Conservation (phyloP, 257 asterid genomes). For the Capsicum chinense region DNA sequence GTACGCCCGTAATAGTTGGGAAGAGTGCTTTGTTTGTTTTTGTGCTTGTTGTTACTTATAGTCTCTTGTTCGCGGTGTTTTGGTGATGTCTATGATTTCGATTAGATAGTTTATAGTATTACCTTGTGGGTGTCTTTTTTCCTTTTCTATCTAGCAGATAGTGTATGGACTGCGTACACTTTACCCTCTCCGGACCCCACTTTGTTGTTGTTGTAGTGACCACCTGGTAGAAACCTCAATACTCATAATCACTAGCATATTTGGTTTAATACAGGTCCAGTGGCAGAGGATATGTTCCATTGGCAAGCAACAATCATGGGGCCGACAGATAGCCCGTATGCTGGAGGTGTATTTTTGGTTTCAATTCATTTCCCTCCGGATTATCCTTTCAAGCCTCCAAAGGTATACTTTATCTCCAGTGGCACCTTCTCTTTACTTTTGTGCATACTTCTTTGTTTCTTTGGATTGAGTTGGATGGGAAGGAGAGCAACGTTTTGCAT, state of each 20-base stretch:
- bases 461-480: neutral
- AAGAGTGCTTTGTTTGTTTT: no score
- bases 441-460: neutral
- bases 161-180: no score
- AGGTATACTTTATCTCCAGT: constrained; percentile 37
- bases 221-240: neutral
- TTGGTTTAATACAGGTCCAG: constrained; percentile 21
- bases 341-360: constrained; percentile 55
- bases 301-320: constrained; percentile 62
- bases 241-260: neutral
- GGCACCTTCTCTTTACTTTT: neutral
- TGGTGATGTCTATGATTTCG: no score
- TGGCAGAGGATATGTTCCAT: constrained; percentile 45
- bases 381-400: constrained; percentile 57
- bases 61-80: no score
- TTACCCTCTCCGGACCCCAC: no score
- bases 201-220: neutral
- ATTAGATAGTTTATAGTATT: no score
- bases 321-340: constrained; percentile 54
- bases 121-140: no score
- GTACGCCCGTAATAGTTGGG: no score
- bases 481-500: neutral
- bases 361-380: constrained; percentile 58
- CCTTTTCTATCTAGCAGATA: no score
- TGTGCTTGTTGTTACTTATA: no score